These are phyloP conservation scores for Infundibulicybe gibba DNA, from an alignment of 768 basidiomycete genomes.

Conservation along the genomic window DNA sequence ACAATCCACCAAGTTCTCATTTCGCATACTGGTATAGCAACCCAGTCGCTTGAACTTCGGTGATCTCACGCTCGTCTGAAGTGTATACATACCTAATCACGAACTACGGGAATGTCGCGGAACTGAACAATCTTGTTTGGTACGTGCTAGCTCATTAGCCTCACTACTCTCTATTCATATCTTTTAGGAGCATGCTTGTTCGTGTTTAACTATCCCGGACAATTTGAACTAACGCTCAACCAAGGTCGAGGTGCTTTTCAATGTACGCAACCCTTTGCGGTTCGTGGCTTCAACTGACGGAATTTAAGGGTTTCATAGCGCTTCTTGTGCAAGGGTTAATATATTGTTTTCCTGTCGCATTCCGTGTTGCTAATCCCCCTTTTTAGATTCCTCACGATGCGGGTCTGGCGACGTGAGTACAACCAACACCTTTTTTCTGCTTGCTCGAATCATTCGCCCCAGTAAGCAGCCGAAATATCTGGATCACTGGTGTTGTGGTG, in stretches of 20 bases:
- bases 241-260: conserved; percentile 48
- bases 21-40: conserved; percentile 39
- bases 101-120: conserved; percentile 26
- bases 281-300: neutral
- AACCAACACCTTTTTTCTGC: neutral
- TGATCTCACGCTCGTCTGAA: conserved; percentile 11
- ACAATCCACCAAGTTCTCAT: conserved; percentile 52
- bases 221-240: neutral
- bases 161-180: neutral
- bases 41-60: neutral
- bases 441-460: neutral
- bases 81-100: conserved; percentile 47
- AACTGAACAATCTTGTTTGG: conserved; percentile 36
- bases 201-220: neutral
- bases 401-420: conserved; percentile 40
- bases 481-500: conserved; percentile 29
- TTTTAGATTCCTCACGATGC: conserved; percentile 38
- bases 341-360: neutral
- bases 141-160: conserved; percentile 18
- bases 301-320: conserved; percentile 39
- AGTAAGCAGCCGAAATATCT: conserved; percentile 42
- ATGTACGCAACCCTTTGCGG: conserved; percentile 22
- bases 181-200: conserved; percentile 32
- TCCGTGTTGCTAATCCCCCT: conserved; percentile 3
- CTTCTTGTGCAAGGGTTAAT: conserved; percentile 44